A percentile compares a stretch with the other conserved stretches of the same genome.
Conservation (phyloP, 176 grass and related monocot genomes). For the Oropetium thomaeum region DNA sequence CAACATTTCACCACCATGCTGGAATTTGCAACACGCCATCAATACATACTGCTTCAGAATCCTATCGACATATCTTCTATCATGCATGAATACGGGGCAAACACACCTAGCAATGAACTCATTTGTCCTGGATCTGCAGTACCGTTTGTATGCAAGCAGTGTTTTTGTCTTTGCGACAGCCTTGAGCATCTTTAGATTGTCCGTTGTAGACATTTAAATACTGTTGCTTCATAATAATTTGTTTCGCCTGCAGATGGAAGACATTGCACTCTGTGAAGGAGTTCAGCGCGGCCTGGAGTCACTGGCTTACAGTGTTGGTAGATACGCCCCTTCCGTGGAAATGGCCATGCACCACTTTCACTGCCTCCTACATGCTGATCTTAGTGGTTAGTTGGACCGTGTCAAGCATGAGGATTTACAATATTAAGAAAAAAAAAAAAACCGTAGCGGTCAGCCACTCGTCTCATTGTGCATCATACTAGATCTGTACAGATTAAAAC, state of each 20-base stretch:
- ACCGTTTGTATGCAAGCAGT: neutral
- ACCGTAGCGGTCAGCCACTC: too few species aligned
- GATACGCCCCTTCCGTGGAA: conserved; percentile 73
- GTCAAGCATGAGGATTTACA: too few species aligned
- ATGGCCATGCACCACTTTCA: conserved; percentile 99
- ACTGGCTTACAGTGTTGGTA: conserved; percentile 61
- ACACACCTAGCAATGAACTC: neutral
- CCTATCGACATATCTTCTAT: neutral
- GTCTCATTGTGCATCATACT: neutral
- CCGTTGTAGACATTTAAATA: neutral
- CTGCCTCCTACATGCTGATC: conserved; percentile 49
- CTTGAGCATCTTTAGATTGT: neutral
- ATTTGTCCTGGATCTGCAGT: neutral
- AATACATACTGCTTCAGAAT: neutral
- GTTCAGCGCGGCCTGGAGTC: conserved; percentile 81
- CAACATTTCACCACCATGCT: neutral
- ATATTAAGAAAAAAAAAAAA: too few species aligned
- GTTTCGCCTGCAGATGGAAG: conserved; percentile 64
- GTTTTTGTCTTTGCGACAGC: neutral
- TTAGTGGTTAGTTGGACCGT: conserved; percentile 25
- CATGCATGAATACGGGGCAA: neutral
- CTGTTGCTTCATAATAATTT: neutral
- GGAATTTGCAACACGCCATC: neutral
- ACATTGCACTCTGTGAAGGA: conserved; percentile 86
- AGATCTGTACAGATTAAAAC: neutral